Evolutionary conservation across 768 basidiomycete genomes (phyloP).

Genomic region (Rhizopogon rudus): DNA sequence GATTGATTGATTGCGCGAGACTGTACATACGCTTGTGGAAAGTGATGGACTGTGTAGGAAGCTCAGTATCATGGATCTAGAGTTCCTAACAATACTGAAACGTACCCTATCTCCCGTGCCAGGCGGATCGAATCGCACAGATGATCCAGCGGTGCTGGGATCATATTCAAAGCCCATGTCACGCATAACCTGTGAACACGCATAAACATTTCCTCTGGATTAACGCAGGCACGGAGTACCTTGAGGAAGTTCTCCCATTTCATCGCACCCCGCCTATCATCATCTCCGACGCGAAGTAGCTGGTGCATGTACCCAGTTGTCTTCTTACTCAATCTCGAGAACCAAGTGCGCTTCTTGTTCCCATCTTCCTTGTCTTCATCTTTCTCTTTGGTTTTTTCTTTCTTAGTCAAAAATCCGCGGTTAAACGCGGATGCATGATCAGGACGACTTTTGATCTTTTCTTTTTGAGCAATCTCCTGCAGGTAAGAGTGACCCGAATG

Average conservation of each 20-base stretch:
- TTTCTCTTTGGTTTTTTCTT: constrained; percentile 29
- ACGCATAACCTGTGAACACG: constrained; percentile 53
- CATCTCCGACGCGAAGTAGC: constrained; percentile 50
- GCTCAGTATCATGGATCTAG: constrained; percentile 1
- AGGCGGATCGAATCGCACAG: constrained; percentile 79
- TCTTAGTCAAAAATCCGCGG: constrained; percentile 46
- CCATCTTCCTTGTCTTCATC: constrained; percentile 17
- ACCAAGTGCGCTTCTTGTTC: constrained; percentile 48
- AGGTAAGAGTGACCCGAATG: constrained; percentile 73
- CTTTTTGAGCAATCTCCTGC: constrained; percentile 47
- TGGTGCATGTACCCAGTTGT: constrained; percentile 58
- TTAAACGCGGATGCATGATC: constrained; percentile 49
- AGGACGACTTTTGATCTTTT: constrained; percentile 68
- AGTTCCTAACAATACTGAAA: background rate
- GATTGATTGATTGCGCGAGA: constrained; percentile 3
- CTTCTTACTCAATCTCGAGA: constrained; percentile 55
- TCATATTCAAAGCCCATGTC: constrained; percentile 75
- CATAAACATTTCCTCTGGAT: background rate
- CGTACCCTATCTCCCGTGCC: constrained; percentile 42
- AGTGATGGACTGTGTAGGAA: constrained; percentile 49
- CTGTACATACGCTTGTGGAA: constrained; percentile 63
- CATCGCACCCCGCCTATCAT: constrained; percentile 58
- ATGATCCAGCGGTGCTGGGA: constrained; percentile 75
- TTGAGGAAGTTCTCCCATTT: constrained; percentile 79
- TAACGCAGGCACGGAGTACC: constrained; percentile 29